These are phyloP conservation scores for Coemansia reversa DNA, from an alignment of 192 early-diverging fungal genomes.

Conservation along the genomic window DNA sequence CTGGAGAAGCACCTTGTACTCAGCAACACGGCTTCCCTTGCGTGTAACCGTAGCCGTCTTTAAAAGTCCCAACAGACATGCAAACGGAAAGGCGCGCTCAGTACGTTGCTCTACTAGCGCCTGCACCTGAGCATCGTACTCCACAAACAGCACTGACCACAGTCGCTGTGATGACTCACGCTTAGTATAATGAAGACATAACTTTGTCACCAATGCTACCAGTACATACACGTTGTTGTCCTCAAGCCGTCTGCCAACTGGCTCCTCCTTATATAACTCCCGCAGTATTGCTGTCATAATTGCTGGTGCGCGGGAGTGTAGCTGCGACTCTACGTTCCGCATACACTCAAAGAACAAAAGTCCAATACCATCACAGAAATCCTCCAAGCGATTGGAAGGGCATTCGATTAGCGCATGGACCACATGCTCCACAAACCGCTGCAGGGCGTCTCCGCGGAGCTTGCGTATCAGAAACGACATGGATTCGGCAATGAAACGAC, in stretches of 20 bases:
- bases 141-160: slow-evolving; percentile 32
- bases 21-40: slow-evolving; percentile 45
- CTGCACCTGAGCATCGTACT: slow-evolving; percentile 28
- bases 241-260: slow-evolving; percentile 16
- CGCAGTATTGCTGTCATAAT: slow-evolving; percentile 46
- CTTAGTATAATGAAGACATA: slow-evolving; percentile 31
- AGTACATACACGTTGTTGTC: slow-evolving; percentile 27
- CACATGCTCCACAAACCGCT: slow-evolving; percentile 62
- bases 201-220: slow-evolving; percentile 31
- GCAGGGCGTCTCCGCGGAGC: slow-evolving; percentile 61
- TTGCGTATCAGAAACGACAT: slow-evolving; percentile 89
- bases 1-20: slow-evolving; percentile 36
- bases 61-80: slow-evolving; percentile 23
- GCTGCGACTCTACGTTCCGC: slow-evolving; percentile 61
- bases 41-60: slow-evolving; percentile 32
- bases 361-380: slow-evolving; percentile 72
- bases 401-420: slow-evolving; percentile 51
- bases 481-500: slow-evolving; percentile 87
- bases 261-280: slow-evolving; percentile 32
- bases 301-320: slow-evolving; percentile 58
- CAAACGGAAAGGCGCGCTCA: slow-evolving; percentile 17
- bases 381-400: slow-evolving; percentile 27
- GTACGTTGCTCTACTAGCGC: slow-evolving; percentile 5
- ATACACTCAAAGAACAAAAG: slow-evolving; percentile 82
- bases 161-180: slow-evolving; percentile 31